A percentile compares a stretch with the other conserved stretches of the same genome.
These are phyloP conservation scores for Ambrosiella xylebori DNA, from an alignment of 2,329 filamentous ascomycete genomes.

Conservation along the genomic window DNA sequence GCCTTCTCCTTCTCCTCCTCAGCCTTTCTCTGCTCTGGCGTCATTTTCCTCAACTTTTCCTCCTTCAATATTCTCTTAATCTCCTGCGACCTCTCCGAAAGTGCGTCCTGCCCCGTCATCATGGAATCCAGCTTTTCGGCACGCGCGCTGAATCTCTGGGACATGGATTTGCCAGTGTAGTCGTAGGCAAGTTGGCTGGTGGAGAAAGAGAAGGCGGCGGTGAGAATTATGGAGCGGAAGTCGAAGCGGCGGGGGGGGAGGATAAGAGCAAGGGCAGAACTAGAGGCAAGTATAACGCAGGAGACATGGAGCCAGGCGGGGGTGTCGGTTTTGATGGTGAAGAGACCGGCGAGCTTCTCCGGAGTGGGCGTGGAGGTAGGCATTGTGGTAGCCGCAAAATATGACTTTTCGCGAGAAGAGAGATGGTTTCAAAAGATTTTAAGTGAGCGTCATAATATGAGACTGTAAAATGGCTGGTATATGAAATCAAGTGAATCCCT, in stretches of 20 bases:
- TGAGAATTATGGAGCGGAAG: constrained; percentile 33
- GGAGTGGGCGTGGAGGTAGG: background rate
- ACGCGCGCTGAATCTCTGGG: constrained; percentile 29
- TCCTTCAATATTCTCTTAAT: constrained; percentile 30
- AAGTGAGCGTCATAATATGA: no score
- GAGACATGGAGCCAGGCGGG: constrained; percentile 28
- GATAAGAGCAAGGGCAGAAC: constrained; percentile 30
- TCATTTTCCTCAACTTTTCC: constrained; percentile 23
- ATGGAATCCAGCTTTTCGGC: constrained; percentile 21
- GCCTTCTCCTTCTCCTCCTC: constrained; percentile 19
- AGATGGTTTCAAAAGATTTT: no score
- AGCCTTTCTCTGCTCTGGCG: constrained; percentile 19
- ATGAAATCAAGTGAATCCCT: no score
- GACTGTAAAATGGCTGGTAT: no score
- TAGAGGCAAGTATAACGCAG: constrained; percentile 30
- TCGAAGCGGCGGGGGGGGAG: constrained; percentile 36
- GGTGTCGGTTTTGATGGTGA: constrained; percentile 13
- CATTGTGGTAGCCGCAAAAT: background rate
- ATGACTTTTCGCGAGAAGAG: no score
- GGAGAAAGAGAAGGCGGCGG: constrained; percentile 32
- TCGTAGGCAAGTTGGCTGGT: constrained; percentile 39
- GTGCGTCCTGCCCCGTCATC: constrained; percentile 25
- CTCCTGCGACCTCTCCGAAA: constrained; percentile 37
- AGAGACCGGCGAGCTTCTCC: background rate
- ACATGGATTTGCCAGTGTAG: constrained; percentile 37